Evolutionary conservation across 768 basidiomycete species (phyloP), one percentile per base, ranked within the genome.

Genomic region (Lyophyllum decastes): DNA sequence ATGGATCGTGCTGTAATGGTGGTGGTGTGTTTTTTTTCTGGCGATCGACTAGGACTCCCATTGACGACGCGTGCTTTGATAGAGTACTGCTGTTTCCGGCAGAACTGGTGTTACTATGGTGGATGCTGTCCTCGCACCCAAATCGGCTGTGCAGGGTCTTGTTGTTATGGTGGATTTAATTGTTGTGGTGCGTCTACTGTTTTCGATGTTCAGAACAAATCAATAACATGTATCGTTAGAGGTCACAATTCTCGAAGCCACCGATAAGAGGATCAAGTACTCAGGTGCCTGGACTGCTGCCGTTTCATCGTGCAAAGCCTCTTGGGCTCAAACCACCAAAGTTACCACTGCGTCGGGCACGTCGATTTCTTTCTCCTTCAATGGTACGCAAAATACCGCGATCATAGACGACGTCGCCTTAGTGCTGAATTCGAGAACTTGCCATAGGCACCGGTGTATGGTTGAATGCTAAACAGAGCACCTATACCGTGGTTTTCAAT

Each of bases 81-180:
- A 41, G 55, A 50, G 4, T 57, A 35, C 35, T 57, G 55, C 49
- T 49, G 49, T 24, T 41, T 30, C 22, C 49, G 49, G n/a, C 48
- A 49, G n/a, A 57, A 41, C 11, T 57, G 55, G 48, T 57, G 55
- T 19, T 49, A 57, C 25, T 16, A 40, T 14, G 40, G 35, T 49
- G 54, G 50, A 24, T 52, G 52, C 22, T 52, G 52, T 27, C 16
- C 16, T 17, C 52, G 52, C 26, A 52, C 24, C 41, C 40, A 57
- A 24, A 33, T 50, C 14, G 55, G 48, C 12, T 57, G 55, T 19
- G 19, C 24, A 4, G 27, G 27, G 4, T 41, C 22, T 2, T 57
- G 55, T 47, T 57, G 55, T 24, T 26, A 22, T 7, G 17, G 17
- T 19, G 55, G 55, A 26, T 10, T 38, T n/a, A 33, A 11, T 11